Evolutionary conservation across 2,329 filamentous ascomycete species (phyloP).

Genomic region (Ascochyta fabae): DNA sequence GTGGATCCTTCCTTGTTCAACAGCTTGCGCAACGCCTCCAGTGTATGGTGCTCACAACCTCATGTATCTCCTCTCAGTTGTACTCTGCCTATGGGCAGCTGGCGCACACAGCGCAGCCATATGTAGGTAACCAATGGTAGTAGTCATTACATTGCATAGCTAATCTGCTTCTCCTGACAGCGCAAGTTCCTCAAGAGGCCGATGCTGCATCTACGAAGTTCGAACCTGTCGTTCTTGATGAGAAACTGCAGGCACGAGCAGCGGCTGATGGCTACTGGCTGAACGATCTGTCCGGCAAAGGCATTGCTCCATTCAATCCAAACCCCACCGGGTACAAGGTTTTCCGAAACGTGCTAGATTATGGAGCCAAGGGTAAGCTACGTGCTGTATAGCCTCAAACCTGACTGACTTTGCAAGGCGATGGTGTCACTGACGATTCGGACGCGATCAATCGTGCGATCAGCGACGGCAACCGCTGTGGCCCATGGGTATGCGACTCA

Average conservation of each 20-base stretch:
- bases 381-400: not conserved
- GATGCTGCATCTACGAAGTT: constrained; percentile 2
- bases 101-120: constrained; percentile 30
- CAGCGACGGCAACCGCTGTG: constrained; percentile 52
- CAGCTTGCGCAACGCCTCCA: not conserved
- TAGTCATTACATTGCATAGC: not conserved
- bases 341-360: constrained; percentile 55
- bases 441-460: constrained; percentile 62
- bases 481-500: constrained; percentile 52
- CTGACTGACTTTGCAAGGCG: constrained; percentile 34
- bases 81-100: constrained; percentile 41
- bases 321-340: constrained; percentile 51
- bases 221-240: constrained; percentile 4
- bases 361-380: constrained; percentile 50
- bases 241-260: constrained; percentile 4
- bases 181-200: constrained; percentile 12
- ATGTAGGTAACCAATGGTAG: constrained; percentile 11
- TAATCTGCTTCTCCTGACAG: constrained; percentile 16
- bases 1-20: not conserved
- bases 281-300: constrained; percentile 52
- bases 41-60: not conserved
- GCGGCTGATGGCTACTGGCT: constrained; percentile 49
- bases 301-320: constrained; percentile 49
- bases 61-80: constrained; percentile 35
- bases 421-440: constrained; percentile 56